Evolutionary conservation across 441 rosid species (phyloP), one percentile per base, ranked within the genome.

Genomic region (Daphne laureola): DNA sequence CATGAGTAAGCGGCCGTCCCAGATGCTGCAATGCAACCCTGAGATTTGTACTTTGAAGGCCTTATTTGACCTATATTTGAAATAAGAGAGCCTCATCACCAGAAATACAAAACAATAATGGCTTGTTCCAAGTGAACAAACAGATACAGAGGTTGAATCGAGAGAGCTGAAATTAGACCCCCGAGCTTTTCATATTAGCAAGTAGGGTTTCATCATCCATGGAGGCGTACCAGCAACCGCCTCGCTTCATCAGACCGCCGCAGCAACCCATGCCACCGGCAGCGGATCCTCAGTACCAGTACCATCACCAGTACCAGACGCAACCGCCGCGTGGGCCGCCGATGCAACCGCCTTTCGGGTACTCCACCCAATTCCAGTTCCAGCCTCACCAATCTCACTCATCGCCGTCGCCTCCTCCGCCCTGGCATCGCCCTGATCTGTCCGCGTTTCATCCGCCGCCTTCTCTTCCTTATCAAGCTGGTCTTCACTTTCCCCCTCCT

Each of bases 181-280:
- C 38, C 38, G 38, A 31, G 12, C 38, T 31, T 31, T 31, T 31
- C 38, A 31, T 31, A 31, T 31, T 31, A 31, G 38, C 38, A 31
- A 31, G 38, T 31, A 31, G 12, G 38, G 38, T 5, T 31, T 31
- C 38, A 8, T 43, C 16, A 13, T 43, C 46, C 51, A 92, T 92
- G 98, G 96, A 88, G 67, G 75, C 84, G 3, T 82, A 81, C 74
- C 95, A 80, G 14, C 91, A 72, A 23, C 81, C 62, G 42, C 72
- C 53, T 66, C 67, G 78, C 26, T 82, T 66, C 79, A 64, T 78
- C 77, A 67, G 94, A 64, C 91, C 84, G 8, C 79, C 93, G 27
- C 74, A 71, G 57, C 76, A 65, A 1, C 84, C 66, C 5, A 62
- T 76, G 23, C 70, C 77, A 0, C 71, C 86, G 14, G 38, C 85